Conservation (phyloP, 2,329 filamentous ascomycete genomes). For the Exophiala mesophila region DNA sequence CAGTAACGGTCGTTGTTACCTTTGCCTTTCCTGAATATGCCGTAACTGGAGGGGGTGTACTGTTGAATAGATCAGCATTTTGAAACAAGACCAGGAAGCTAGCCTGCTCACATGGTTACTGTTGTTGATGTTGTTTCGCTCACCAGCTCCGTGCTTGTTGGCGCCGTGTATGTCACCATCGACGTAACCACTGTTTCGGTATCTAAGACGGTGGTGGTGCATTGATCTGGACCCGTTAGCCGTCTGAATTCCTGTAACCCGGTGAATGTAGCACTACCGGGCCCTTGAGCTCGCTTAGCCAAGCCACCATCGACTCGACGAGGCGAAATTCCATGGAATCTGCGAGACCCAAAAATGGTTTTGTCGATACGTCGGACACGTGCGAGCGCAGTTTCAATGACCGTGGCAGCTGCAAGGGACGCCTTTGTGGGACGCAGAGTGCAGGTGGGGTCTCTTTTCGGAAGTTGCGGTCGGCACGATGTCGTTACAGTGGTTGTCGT, state of each 20-base stretch:
- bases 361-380: constrained; percentile 2
- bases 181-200: constrained; percentile 14
- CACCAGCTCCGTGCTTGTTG: constrained; percentile 20
- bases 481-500: constrained; percentile 17
- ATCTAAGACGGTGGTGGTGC: constrained; percentile 18
- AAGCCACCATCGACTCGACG: constrained; percentile 3
- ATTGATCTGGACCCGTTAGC: constrained; percentile 15
- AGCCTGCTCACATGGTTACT: constrained; percentile 18
- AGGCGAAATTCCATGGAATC: not conserved
- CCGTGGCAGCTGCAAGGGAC: constrained; percentile 11
- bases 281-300: constrained; percentile 7
- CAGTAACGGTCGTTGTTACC: constrained; percentile 20
- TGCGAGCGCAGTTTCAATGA: constrained; percentile 2
- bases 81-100: no score
- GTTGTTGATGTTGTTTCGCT: constrained; percentile 17
- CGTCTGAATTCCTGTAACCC: not conserved
- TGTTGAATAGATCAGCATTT: constrained; percentile 9
- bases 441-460: constrained; percentile 17
- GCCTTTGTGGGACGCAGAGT: constrained; percentile 20
- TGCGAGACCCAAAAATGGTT: not conserved
- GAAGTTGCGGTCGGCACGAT: constrained; percentile 12
- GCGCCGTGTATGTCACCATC: constrained; percentile 15
- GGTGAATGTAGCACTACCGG: constrained; percentile 7
- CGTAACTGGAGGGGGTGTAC: constrained; percentile 21
- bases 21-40: constrained; percentile 16